phyloP scores from a whole-genome alignment of 768 basidiomycete genomes.

The Tremella fuciformis region DNA sequence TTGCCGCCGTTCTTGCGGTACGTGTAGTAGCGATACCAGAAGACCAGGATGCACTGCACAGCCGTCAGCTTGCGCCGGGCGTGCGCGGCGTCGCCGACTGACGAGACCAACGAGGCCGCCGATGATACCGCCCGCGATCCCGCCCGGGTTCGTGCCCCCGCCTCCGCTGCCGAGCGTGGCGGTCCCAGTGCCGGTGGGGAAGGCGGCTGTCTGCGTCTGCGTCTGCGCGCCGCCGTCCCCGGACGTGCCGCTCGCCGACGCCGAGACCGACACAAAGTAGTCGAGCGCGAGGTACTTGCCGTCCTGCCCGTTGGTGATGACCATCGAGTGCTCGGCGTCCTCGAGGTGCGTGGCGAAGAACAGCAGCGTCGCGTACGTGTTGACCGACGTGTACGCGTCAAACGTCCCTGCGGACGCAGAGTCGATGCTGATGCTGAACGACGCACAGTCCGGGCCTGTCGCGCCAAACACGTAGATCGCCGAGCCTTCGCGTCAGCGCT shows the following conservation, averaged over 20 bases:
- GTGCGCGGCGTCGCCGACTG: constrained; percentile 9
- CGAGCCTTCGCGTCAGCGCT: constrained; percentile 20
- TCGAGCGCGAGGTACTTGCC: constrained; percentile 38
- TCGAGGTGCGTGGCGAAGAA: constrained; percentile 28
- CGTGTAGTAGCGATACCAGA: constrained; percentile 1
- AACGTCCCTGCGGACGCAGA: constrained; percentile 12
- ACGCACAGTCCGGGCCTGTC: constrained; percentile 34
- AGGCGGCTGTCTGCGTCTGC: not conserved
- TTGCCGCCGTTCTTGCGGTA: constrained; percentile 4
- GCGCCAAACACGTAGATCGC: constrained; percentile 39
- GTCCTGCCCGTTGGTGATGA: constrained; percentile 28
- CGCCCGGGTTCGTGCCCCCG: constrained; percentile 7
- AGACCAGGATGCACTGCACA: not conserved
- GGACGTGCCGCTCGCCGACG: not conserved
- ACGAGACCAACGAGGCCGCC: constrained; percentile 23
- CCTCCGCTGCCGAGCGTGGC: constrained; percentile 3
- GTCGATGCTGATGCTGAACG: constrained; percentile 26
- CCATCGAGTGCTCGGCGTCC: constrained; percentile 17
- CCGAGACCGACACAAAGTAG: constrained; percentile 25
- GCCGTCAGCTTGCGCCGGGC: too few species aligned
- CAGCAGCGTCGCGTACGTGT: constrained; percentile 30
- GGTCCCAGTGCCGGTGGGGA: not conserved
- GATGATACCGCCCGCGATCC: constrained; percentile 27
- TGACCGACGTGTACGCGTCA: constrained; percentile 26
- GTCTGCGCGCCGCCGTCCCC: not conserved